A percentile compares a stretch with the other conserved stretches of the same genome.
These are phyloP conservation scores for Aquilaria yunnanensis DNA, from an alignment of 345 rosid species.

Conservation along the genomic window DNA sequence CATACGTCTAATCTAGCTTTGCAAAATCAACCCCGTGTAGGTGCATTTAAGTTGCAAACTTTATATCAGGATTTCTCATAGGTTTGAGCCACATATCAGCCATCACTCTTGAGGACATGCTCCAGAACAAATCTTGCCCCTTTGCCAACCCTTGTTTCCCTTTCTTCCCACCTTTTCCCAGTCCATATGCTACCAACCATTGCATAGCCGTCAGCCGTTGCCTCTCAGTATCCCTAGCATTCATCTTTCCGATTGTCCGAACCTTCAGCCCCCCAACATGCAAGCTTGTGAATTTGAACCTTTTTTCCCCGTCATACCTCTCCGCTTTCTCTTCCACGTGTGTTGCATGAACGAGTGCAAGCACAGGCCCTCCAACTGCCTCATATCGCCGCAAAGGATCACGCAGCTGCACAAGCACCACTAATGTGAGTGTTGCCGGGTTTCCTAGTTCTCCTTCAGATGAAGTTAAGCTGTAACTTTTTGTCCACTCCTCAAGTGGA, in stretches of 20 bases:
- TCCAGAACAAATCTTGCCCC: slow-evolving; percentile 61
- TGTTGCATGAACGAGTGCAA: slow-evolving; percentile 54
- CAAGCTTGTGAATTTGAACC: slow-evolving; percentile 52
- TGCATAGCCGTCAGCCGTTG: slow-evolving; percentile 82
- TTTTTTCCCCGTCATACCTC: slow-evolving; percentile 41
- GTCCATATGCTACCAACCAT: slow-evolving; percentile 73
- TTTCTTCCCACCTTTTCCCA: slow-evolving; percentile 52
- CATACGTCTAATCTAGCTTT: not conserved
- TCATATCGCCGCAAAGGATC: slow-evolving; percentile 90
- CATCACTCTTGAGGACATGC: slow-evolving; percentile 86
- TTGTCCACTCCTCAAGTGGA: slow-evolving; percentile 68
- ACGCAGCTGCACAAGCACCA: slow-evolving; percentile 56
- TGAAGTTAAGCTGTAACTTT: slow-evolving; percentile 15
- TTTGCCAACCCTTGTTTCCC: slow-evolving; percentile 32
- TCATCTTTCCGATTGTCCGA: slow-evolving; percentile 36
- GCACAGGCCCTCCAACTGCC: slow-evolving; percentile 71
- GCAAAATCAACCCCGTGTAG: not conserved
- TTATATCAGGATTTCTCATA: slow-evolving; percentile 85
- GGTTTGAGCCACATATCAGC: slow-evolving; percentile 96
- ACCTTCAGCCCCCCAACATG: slow-evolving; percentile 66
- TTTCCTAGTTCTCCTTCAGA: slow-evolving; percentile 21
- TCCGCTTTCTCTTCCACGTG: slow-evolving; percentile 17
- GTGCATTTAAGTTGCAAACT: slow-evolving; percentile 29
- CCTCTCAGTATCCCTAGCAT: slow-evolving; percentile 54
- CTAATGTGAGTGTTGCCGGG: slow-evolving; percentile 33